phyloP scores from a whole-genome alignment of 805 yeast genomes.

The Pichia cephalocereana region DNA sequence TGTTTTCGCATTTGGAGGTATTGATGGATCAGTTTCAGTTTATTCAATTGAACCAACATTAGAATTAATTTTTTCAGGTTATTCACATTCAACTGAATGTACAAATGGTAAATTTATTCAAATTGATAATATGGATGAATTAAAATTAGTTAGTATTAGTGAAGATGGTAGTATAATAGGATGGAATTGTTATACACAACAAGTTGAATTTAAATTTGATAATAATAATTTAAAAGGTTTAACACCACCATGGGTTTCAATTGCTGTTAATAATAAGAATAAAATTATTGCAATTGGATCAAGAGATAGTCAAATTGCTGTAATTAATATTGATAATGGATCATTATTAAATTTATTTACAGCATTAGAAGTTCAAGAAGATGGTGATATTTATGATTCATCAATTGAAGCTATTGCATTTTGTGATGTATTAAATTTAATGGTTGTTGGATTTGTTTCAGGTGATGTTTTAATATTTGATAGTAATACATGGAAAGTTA shows the following conservation, averaged over 20 bases:
- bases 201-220: slow-evolving; percentile 56
- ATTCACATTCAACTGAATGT: slow-evolving; percentile 72
- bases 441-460: slow-evolving; percentile 85
- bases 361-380: slow-evolving; percentile 49
- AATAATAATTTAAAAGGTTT: slow-evolving; percentile 63
- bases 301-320: slow-evolving; percentile 75
- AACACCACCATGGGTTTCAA: slow-evolving; percentile 82
- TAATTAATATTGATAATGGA: slow-evolving; percentile 73
- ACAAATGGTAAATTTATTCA: slow-evolving; percentile 72
- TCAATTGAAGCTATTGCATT: slow-evolving; percentile 78
- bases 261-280: slow-evolving; percentile 36
- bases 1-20: slow-evolving; percentile 85
- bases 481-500: slow-evolving; percentile 75
- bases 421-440: slow-evolving; percentile 46
- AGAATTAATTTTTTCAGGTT: slow-evolving; percentile 69
- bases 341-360: slow-evolving; percentile 55
- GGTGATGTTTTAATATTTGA: slow-evolving; percentile 84
- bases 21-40: slow-evolving; percentile 92
- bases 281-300: slow-evolving; percentile 71
- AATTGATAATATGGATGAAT: slow-evolving; percentile 43
- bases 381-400: slow-evolving; percentile 51
- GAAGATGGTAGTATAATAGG: slow-evolving; percentile 81
- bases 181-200: slow-evolving; percentile 83
- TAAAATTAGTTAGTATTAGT: slow-evolving; percentile 64
- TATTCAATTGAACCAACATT: slow-evolving; percentile 62